Percentiles rank a stretch among this genome's conserved stretches.
Conservation (phyloP, 179 eudicot genomes). For the Actinidia arguta region DNA sequence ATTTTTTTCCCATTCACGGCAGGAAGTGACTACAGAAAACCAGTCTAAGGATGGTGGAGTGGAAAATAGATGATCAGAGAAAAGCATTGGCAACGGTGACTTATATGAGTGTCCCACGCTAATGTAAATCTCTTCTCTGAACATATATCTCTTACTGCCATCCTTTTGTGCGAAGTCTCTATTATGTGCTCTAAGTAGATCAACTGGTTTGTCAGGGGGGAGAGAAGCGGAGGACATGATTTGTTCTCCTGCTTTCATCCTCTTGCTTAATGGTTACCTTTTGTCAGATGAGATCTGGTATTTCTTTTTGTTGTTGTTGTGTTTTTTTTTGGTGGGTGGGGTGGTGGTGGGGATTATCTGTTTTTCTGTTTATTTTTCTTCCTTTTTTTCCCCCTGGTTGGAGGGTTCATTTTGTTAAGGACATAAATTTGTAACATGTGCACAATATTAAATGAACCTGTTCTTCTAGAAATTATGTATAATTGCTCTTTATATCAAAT, state of each 20-base stretch:
- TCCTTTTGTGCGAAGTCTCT: background rate
- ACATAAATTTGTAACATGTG: conserved; percentile 11
- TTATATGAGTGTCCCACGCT: conserved; percentile 40
- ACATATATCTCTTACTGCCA: conserved; percentile 7
- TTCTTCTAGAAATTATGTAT: background rate
- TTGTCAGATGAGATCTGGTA: background rate
- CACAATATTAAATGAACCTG: background rate
- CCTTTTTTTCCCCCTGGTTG: too few relatives aligned
- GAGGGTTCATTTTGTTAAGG: conserved; percentile 12
- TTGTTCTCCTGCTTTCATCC: background rate
- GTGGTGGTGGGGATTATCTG: too few relatives aligned
- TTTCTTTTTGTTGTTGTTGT: background rate
- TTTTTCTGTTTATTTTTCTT: too few relatives aligned
- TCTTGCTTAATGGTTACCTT: background rate
- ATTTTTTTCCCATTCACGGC: conserved; percentile 21
- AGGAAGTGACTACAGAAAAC: conserved; percentile 18
- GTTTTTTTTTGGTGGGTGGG: background rate
- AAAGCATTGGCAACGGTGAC: conserved; percentile 54
- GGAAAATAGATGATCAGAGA: conserved; percentile 35
- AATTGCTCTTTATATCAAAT: background rate
- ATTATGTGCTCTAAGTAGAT: background rate
- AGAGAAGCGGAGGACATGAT: background rate
- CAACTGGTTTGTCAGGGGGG: background rate
- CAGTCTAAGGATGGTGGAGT: conserved; percentile 17
- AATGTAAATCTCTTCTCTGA: conserved; percentile 53